Evolutionary conservation across 371 early-diverging fungal genomes (phyloP), one percentile per base, ranked within the genome.

Genomic region (Basidiobolus heterosporus): DNA sequence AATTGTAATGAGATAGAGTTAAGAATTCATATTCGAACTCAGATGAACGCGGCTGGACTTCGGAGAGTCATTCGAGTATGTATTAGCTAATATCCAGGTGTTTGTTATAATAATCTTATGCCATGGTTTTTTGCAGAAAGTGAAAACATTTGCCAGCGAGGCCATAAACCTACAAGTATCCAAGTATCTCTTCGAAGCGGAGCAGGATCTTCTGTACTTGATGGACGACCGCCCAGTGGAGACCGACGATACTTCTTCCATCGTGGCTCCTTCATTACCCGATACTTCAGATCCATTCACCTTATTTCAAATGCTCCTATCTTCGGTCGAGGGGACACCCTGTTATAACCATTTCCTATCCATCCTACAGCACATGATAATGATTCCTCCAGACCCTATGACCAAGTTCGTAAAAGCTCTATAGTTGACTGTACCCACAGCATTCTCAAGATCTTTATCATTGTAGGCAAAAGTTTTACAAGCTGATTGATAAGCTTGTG

Each of bases 341-440:
- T 72, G 82, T 6, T 77, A 76, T 45, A 85, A 87, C 40, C 77
- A 80, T 50, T 81, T 87, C 52, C 47, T 87, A 44, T 85, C 85
- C 0, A 65, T 82, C 1, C 53, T 87, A 19, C 86, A 85, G 52
- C 82, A 86, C 49, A 65, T 85, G 58, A 52, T 87, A 30, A 61
- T 87, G 44, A 69, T 87, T 39, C 76, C 30, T 9, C 9, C 30
- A 30, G 30, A 30, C 30, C 30, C 30, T 5, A 30, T 30, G 30
- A 5, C 30, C 30, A 30, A 30, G 30, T 30, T 30, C 30, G 30
- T 30, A 30, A 3, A 30, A 30, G 30, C 9, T 30, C n/a, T n/a
- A n/a, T n/a, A n/a, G 30, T 9, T 30, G 30, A 30, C 5, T 30
- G 30, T 30, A 3, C 5, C 30, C 9, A 5, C 30, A 30, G 9